Evolutionary conservation across 2,329 filamentous ascomycete genomes (phyloP).

Genomic region (Apiospora phragmitis): DNA sequence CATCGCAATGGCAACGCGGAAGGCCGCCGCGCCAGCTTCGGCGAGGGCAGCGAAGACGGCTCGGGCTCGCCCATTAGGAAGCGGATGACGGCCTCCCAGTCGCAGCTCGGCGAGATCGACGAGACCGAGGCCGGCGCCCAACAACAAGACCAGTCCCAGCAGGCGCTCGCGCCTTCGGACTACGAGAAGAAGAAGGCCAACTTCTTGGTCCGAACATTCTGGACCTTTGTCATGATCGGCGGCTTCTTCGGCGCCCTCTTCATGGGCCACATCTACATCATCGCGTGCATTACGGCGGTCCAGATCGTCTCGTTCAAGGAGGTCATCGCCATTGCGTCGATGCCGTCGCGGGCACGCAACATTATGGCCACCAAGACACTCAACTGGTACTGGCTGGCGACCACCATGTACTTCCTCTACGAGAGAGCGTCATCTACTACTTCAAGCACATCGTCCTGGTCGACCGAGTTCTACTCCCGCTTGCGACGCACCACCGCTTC

Average conservation of each 20-base stretch:
- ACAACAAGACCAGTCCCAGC: constrained; percentile 33
- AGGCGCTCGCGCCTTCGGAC: constrained; percentile 50
- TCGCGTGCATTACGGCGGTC: constrained; percentile 86
- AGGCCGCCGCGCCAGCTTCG: constrained; percentile 68
- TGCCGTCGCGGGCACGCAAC: constrained; percentile 87
- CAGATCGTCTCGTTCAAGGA: constrained; percentile 99
- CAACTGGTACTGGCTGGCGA: constrained; percentile 99
- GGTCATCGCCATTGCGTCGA: constrained; percentile 95
- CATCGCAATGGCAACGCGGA: constrained; percentile 53
- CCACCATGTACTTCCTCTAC: constrained; percentile 98
- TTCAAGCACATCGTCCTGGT: constrained; percentile 98
- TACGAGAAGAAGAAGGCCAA: constrained; percentile 99
- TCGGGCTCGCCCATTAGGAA: constrained; percentile 36
- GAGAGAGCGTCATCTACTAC: constrained; percentile 99
- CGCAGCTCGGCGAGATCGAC: constrained; percentile 37
- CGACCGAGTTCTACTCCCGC: constrained; percentile 86
- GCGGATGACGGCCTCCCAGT: constrained; percentile 21
- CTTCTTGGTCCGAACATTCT: constrained; percentile 94
- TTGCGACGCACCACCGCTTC: constrained; percentile 96
- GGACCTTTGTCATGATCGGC: constrained; percentile 97
- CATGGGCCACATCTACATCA: constrained; percentile 96
- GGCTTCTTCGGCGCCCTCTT: constrained; percentile 91
- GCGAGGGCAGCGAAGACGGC: constrained; percentile 65
- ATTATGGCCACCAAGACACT: constrained; percentile 92
- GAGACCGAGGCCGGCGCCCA: constrained; percentile 39